Base-by-base conservation (phyloP, 352 stramenopile genomes). In the Globisporangium takayamanum region DNA sequence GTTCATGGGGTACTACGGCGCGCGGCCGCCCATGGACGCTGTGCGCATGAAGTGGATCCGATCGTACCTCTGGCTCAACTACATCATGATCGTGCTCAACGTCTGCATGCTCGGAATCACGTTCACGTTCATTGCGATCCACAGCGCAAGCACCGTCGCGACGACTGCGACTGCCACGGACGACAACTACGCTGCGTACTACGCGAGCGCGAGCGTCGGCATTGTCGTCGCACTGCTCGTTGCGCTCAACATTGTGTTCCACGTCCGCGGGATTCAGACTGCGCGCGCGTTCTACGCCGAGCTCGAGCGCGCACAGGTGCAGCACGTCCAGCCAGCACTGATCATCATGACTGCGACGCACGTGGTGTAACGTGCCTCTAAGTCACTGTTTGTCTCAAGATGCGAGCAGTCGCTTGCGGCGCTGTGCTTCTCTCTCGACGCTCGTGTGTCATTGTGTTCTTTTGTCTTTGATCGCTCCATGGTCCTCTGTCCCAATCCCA, bases 21-120 rank as follows among this genome's bases (percentile, higher is more conserved):
- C 77, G 18, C 75, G 81, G 0, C 50, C 75, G 22, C 81, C 81
- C n/a, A 73, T 91, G 48, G 79, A 84, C 53, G 39, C 69, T 25
- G 64, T 70, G 59, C 77, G 79, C 18, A 58, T 87, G 48, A 88
- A 91, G 66, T 91, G 81, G 79, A 57, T 89, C 42, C 79, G 77
- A 36, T 74, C 66, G 50, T 89, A 77, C 69, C 56, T 87, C 51
- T 89, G 76, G 70, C 68, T 77, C 48, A 89, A 91, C 77, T 88
- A 87, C 69, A 62, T 66, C 36, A 87, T 89, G 72, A 25, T 89
- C 53, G 66, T 67, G 22, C 60, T 89, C 59, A 91, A 91, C 56
- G 50, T 85, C 62, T 89, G 78, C 75, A 65, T 84, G 66, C 60
- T 84, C 18, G 60, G 72, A 18, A 64, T 87, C 59, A 73, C 71